These are phyloP conservation scores for Voacanga thouarsii DNA, from an alignment of 257 asterid genomes.

Conservation along the genomic window DNA sequence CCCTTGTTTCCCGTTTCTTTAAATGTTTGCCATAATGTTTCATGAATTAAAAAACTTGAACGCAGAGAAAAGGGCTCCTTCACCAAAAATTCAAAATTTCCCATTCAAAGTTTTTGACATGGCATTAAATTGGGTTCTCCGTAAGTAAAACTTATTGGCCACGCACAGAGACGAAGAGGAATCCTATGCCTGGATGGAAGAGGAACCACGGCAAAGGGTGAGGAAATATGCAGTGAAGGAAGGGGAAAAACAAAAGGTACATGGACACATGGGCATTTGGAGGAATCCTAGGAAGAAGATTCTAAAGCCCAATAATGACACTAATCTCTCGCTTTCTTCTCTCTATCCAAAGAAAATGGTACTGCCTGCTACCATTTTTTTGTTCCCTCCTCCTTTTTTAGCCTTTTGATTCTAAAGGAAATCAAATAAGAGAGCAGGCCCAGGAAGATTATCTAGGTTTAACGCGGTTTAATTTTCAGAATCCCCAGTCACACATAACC, in stretches of 20 bases:
- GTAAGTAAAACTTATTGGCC: not conserved
- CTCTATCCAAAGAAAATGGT: not conserved
- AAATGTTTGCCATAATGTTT: not conserved
- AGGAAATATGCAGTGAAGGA: not conserved
- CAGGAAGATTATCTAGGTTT: not conserved
- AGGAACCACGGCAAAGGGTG: not conserved
- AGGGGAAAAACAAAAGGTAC: not conserved
- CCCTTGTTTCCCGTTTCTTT: not conserved
- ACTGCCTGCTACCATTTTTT: not conserved
- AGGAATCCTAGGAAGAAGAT: constrained; percentile 33
- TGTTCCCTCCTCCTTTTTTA: not conserved
- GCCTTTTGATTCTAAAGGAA: not conserved
- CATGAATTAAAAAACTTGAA: too few species aligned
- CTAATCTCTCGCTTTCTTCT: not conserved
- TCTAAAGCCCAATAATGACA: constrained; percentile 6
- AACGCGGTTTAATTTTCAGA: constrained; percentile 16
- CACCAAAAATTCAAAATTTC: not conserved
- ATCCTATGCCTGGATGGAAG: constrained; percentile 23
- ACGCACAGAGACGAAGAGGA: constrained; percentile 9
- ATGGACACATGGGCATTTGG: constrained; percentile 21
- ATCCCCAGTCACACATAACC: not conserved
- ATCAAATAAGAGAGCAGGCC: not conserved
- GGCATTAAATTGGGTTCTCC: not conserved
- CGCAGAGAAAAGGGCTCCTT: not conserved
- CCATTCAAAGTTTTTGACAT: not conserved